Percentiles rank a stretch among this genome's conserved stretches.
phyloP scores from a whole-genome alignment of 495 filamentous ascomycete genomes.

The Penicillium ucsense region DNA sequence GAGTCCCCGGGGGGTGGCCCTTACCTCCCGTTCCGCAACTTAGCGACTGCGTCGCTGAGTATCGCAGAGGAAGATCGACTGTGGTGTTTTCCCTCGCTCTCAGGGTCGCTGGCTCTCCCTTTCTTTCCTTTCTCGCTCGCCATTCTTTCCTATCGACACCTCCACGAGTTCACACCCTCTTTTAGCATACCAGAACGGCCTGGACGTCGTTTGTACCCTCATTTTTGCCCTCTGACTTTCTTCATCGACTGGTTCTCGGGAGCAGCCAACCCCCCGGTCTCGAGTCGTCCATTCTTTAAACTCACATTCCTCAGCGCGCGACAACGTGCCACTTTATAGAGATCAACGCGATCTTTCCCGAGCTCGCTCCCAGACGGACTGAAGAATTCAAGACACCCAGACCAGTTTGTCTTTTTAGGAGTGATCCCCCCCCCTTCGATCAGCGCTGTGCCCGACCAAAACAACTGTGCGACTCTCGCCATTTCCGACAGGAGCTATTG shows the following conservation, averaged over 20 bases:
- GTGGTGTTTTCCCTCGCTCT: too few relatives aligned
- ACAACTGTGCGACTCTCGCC: too few relatives aligned
- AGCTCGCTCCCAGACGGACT: conserved; percentile 6
- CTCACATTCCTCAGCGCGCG: conserved; percentile 19
- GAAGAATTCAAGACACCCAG: conserved; percentile 12
- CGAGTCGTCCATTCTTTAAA: conserved; percentile 24
- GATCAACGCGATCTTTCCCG: conserved; percentile 8
- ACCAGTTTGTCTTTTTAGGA: conserved; percentile 6
- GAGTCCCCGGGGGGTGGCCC: too few relatives aligned
- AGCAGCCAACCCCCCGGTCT: conserved; percentile 10
- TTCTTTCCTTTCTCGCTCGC: neutral
- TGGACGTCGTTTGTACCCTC: conserved; percentile 23
- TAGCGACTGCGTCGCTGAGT: too few relatives aligned
- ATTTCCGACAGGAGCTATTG: neutral
- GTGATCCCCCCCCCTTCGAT: conserved; percentile 1
- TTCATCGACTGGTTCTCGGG: conserved; percentile 13
- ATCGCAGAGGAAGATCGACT: too few relatives aligned
- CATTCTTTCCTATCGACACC: too few relatives aligned
- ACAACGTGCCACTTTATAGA: conserved; percentile 3
- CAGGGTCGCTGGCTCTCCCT: too few relatives aligned
- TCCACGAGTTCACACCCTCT: neutral
- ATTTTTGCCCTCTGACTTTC: conserved; percentile 8
- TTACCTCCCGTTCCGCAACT: too few relatives aligned
- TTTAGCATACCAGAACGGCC: conserved; percentile 9
- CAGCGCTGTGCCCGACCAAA: too few relatives aligned